A percentile compares a stretch with the other conserved stretches of the same genome.
Conservation (phyloP, 1,284 basidiomycete species). For the Puccinia triticina region DNA sequence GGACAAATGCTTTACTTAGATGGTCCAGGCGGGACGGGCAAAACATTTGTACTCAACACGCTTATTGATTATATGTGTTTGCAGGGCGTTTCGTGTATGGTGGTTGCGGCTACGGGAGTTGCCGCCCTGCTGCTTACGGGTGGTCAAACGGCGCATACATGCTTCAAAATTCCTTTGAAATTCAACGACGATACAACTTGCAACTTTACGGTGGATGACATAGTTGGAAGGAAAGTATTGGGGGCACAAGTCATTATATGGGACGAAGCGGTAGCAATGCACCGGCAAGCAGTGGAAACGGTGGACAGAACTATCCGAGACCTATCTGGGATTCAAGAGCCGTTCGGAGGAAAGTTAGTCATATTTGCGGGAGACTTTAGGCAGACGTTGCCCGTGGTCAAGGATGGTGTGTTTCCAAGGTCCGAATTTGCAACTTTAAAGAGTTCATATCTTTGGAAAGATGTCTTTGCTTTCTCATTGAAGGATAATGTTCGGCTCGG, state of each 20-base stretch:
- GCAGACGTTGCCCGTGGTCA: too few species aligned
- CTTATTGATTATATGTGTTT: slow-evolving; percentile 60
- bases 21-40: too few species aligned
- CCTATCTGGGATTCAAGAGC: neutral
- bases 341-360: neutral
- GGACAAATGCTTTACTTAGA: too few species aligned
- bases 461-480: neutral
- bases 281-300: neutral
- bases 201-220: neutral
- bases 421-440: neutral
- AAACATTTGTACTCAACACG: too few species aligned
- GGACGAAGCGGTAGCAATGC: slow-evolving; percentile 15
- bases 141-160: slow-evolving; percentile 55
- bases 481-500: neutral
- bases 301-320: neutral
- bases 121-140: slow-evolving; percentile 62
- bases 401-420: neutral
- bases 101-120: slow-evolving; percentile 62
- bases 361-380: slow-evolving; percentile 29
- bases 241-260: neutral
- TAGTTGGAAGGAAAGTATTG: neutral
- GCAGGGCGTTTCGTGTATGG: slow-evolving; percentile 59
- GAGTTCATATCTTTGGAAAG: neutral
- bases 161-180: slow-evolving; percentile 6
- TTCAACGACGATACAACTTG: slow-evolving; percentile 56